Conservation (phyloP, 345 rosid genomes). For the Lepidium sativum region DNA sequence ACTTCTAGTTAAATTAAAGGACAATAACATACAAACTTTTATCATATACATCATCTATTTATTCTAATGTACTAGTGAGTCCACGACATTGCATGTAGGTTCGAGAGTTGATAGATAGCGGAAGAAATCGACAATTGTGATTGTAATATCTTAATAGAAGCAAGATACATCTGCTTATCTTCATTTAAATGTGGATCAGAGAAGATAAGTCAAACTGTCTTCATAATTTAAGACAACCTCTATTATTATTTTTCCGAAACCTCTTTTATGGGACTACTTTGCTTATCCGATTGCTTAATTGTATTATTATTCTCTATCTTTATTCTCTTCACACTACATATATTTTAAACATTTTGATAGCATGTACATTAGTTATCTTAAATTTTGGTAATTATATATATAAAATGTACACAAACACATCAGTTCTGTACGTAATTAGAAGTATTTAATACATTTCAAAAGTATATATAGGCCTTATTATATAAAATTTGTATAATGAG, state of each 20-base stretch:
- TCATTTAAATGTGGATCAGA: not conserved
- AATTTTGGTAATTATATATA: not conserved
- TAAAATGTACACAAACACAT: too few species aligned
- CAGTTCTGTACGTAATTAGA: too few species aligned
- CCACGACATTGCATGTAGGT: not conserved
- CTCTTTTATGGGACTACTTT: not conserved
- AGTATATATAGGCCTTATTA: not conserved
- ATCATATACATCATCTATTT: slow-evolving; percentile 7
- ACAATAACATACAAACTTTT: not conserved
- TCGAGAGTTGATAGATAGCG: not conserved
- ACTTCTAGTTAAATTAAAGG: too few species aligned
- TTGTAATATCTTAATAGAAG: slow-evolving; percentile 7
- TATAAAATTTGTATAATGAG: not conserved
- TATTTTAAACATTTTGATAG: not conserved
- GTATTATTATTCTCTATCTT: not conserved
- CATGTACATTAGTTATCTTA: not conserved
- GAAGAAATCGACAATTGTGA: slow-evolving; percentile 11
- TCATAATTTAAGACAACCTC: slow-evolving; percentile 6
- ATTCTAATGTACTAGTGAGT: not conserved
- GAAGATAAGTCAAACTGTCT: slow-evolving; percentile 11
- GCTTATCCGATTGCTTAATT: not conserved
- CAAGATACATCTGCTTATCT: slow-evolving; percentile 15
- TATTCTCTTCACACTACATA: slow-evolving; percentile 5
- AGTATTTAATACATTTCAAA: not conserved
- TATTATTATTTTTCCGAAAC: not conserved